Base-by-base conservation (phyloP, 2,329 filamentous ascomycete genomes). In the Elsinoe perseae region DNA sequence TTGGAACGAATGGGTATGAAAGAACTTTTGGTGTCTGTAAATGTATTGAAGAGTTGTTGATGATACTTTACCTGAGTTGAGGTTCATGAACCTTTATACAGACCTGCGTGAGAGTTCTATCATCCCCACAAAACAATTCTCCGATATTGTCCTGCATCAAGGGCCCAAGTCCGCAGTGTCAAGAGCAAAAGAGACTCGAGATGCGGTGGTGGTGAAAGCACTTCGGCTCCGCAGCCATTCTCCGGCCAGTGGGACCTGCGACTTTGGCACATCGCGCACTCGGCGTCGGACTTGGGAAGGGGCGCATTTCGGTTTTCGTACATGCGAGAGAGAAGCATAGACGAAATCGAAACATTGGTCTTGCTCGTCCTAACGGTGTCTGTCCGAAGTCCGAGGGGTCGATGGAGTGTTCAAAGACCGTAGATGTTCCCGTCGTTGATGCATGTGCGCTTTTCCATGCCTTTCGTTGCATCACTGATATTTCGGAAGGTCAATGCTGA, bases 41-140 rank as follows among this genome's bases (percentile, higher is more conserved):
- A 23, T 12, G 38, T 36, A 50, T 34, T 8, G 25, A 50, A 32
- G 25, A 16, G 8, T 12, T 12, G 44, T 28, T 48, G 44, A 16
- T 50, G 44, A 50, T 50, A 5, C 27, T 10, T 7, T 8, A 4
- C 44, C 9, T 14, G 25, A 21, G 23, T 30, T 18, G 23, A 34
- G 20, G 12, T 38, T 46, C 21, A 28, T 40, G 21, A 21, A 44
- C 14, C 27, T 48, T 56, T 59, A 59, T 59, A 59, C 57, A 59
- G 40, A 46, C 56, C 54, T 27, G 25, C 30, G 40, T 32, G 42
- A 44, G 43, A 43, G 44, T 27, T 28, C 32, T 23, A 50, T 57
- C 50, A 53, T 57, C 42, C 18, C 25, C 27, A 43, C n/a, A 43
- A 30, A 48, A 32, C 20, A 44, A 56, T 46, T 44, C 54, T 56